phyloP scores from a whole-genome alignment of 2,329 filamentous ascomycete species.

The Podosphaera fusca region DNA sequence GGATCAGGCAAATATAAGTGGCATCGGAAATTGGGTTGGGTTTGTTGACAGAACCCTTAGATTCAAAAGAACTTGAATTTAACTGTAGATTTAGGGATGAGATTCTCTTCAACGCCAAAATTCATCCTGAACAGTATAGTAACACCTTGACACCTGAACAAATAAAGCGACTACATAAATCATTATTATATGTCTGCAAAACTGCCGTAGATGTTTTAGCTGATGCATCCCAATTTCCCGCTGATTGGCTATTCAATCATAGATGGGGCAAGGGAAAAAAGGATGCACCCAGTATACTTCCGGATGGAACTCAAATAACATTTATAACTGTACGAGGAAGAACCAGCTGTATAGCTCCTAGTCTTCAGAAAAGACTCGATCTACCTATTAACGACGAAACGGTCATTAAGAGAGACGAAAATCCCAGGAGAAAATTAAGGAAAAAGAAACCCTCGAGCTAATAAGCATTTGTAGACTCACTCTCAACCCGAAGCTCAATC shows the following conservation, averaged over 20 bases:
- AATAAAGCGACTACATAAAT: slow-evolving; percentile 45
- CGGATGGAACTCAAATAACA: slow-evolving; percentile 63
- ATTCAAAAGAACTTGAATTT: background rate
- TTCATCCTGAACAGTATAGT: slow-evolving; percentile 86
- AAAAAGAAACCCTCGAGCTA: no score
- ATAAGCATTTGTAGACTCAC: no score
- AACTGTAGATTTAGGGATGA: slow-evolving; percentile 37
- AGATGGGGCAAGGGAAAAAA: slow-evolving; percentile 82
- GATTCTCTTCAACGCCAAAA: slow-evolving; percentile 64
- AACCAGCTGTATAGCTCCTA: slow-evolving; percentile 74
- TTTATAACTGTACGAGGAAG: slow-evolving; percentile 78
- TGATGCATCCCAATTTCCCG: slow-evolving; percentile 65
- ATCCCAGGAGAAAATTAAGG: no score
- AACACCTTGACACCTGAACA: slow-evolving; percentile 55
- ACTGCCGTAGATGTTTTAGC: slow-evolving; percentile 57
- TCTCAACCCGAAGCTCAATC: no score
- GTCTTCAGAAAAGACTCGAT: slow-evolving; percentile 54
- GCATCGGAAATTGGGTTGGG: slow-evolving; percentile 93
- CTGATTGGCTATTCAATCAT: slow-evolving; percentile 71
- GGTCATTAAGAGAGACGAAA: no score
- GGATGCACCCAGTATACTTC: slow-evolving; percentile 38
- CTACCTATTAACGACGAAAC: background rate
- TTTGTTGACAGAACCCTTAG: slow-evolving; percentile 15
- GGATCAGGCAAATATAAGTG: slow-evolving; percentile 72
- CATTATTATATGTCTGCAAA: slow-evolving; percentile 57